Evolutionary conservation across 1,139 yeast genomes (phyloP), one percentile per base, ranked within the genome.

Genomic region (Debaryomyces singareniensis): DNA sequence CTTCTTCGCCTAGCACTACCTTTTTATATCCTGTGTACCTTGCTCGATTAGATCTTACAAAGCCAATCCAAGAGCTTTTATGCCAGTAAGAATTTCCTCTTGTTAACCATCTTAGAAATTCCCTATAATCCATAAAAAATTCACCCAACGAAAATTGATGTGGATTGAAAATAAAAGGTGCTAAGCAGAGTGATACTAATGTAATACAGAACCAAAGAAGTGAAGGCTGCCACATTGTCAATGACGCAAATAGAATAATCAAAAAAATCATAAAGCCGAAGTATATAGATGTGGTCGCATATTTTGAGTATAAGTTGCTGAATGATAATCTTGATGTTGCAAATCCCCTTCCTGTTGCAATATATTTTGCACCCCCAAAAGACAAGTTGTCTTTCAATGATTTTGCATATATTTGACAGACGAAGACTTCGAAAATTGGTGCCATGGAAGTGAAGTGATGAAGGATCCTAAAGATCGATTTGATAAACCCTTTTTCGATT

Each of bases 21-120:
- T 33, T 36, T 45, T 78, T 82, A 39, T 65, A 75, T 0, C 96
- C 95, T 0, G 93, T 79, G 34, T 74, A 62, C 38, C 71, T 66
- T 0, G 81, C 70, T 38, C 95, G 58, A 5, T 70, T 58, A 5
- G 49, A 36, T 30, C 68, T 50, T 2, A 58, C 55, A 39, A 53
- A 66, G 7, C 56, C 53, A 6, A 66, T 58, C 77, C 77, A 71
- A 0, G 74, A 55, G 37, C 40, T 51, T 12, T 51, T 47, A 40
- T 29, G 42, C 31, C 29, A 40, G 20, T 40, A 46, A 15, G 63
- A 54, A 33, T 68, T 69, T 1, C 75, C 76, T n/a, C 54, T 43
- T 15, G 56, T 53, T 30, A 71, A 44, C 78, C 78, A 71, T 22
- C 42, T 49, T 27, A 67, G 34, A 36, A 55, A 67, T 20, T 51